These are phyloP conservation scores for Spathaspora girioi DNA, from an alignment of 805 yeast species.

Conservation along the genomic window DNA sequence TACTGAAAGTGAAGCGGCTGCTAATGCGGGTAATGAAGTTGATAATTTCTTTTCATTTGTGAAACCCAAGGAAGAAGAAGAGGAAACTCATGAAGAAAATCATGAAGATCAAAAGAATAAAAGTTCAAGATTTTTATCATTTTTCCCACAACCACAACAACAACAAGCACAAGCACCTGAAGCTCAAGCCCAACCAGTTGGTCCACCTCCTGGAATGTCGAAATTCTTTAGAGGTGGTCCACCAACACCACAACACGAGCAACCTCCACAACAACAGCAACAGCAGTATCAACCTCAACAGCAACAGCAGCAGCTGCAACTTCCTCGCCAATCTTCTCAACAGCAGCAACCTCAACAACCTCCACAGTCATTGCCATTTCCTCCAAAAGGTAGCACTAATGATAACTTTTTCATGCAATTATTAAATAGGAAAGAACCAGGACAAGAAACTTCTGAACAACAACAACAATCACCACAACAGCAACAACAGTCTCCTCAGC, in stretches of 20 bases:
- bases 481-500: conserved; percentile 2
- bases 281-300: conserved; percentile 4
- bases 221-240: conserved; percentile 5
- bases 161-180: background rate
- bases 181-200: background rate
- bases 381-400: conserved; percentile 3
- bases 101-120: conserved; percentile 13
- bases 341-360: conserved; percentile 10
- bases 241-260: background rate
- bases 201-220: conserved; percentile 10
- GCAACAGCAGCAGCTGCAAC: conserved; percentile 7
- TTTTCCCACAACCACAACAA: conserved; percentile 17
- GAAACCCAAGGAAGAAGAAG: conserved; percentile 21
- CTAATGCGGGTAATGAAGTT: conserved; percentile 37
- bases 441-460: background rate
- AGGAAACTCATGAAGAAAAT: background rate
- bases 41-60: conserved; percentile 43
- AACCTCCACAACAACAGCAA: background rate
- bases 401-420: conserved; percentile 48
- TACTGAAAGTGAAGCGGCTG: conserved; percentile 15
- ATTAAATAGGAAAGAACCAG: conserved; percentile 29
- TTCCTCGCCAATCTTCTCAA: conserved; percentile 8
- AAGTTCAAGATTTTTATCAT: conserved; percentile 36
- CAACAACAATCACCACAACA: conserved; percentile 1
- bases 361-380: conserved; percentile 1